phyloP scores from a whole-genome alignment of 352 stramenopile species.

The Phytophthora europaea region DNA sequence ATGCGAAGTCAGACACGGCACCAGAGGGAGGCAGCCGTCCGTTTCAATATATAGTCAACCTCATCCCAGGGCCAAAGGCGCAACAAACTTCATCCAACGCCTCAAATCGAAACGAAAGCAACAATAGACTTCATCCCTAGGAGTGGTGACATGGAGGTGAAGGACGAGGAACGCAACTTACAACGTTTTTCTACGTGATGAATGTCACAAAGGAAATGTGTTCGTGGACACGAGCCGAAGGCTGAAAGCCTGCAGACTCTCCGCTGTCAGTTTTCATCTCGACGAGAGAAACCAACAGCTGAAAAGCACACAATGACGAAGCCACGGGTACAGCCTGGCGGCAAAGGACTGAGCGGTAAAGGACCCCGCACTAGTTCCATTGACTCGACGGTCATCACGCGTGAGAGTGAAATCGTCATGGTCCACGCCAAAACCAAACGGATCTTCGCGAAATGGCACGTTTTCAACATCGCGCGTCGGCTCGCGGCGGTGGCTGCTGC shows the following conservation, averaged over 20 bases:
- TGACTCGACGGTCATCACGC: constrained; percentile 5
- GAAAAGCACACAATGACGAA: neutral
- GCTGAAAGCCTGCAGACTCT: neutral
- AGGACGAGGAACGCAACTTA: neutral
- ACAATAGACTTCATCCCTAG: neutral
- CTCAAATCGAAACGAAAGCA: constrained; percentile 4
- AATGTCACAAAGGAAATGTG: neutral
- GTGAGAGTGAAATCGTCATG: constrained; percentile 11
- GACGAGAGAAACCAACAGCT: neutral
- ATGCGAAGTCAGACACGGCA: constrained; percentile 6
- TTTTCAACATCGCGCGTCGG: constrained; percentile 30
- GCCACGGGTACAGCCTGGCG: neutral
- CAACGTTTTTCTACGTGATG: neutral
- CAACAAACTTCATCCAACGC: constrained; percentile 6
- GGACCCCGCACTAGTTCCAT: constrained; percentile 1
- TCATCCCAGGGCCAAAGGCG: neutral
- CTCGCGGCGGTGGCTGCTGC: constrained; percentile 28
- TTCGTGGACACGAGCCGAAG: neutral
- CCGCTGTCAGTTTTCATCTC: neutral
- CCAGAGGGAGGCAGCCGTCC: constrained; percentile 13
- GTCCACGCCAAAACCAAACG: constrained; percentile 7
- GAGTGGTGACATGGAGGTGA: neutral
- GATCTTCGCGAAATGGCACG: neutral
- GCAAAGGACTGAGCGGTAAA: neutral
- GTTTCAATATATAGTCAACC: constrained; percentile 24